Percentiles rank a stretch among this genome's conserved stretches.
Evolutionary conservation across 1,139 yeast genomes (phyloP).

Genomic region (Protomyces inundatus): DNA sequence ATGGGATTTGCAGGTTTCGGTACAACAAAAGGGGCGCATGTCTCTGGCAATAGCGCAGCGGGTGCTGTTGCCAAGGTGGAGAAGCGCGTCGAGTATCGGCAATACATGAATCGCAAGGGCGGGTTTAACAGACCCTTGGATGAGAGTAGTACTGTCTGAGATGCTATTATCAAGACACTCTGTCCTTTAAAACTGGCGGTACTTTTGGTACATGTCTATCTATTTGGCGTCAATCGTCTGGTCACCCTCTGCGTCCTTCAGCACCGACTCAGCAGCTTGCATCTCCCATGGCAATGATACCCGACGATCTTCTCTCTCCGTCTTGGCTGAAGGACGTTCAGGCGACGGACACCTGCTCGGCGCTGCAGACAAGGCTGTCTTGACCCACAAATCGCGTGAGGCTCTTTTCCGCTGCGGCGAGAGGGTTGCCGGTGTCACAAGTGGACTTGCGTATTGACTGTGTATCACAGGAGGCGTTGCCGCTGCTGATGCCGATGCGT

Average conservation of each 20-base stretch:
- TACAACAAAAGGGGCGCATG: slow-evolving; percentile 54
- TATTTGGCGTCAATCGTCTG: too few species aligned
- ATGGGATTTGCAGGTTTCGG: slow-evolving; percentile 66
- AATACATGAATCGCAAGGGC: slow-evolving; percentile 47
- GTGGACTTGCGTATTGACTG: background rate
- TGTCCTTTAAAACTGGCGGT: too few species aligned
- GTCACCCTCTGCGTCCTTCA: too few species aligned
- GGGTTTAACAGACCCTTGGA: slow-evolving; percentile 31
- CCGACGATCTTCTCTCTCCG: too few species aligned
- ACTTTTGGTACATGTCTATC: too few species aligned
- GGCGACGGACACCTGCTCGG: background rate
- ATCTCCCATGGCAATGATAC: too few species aligned
- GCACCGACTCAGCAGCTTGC: too few species aligned
- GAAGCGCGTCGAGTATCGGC: slow-evolving; percentile 49
- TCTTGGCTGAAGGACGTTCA: too few species aligned
- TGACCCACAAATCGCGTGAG: background rate
- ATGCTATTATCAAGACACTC: too few species aligned
- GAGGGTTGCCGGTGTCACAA: background rate
- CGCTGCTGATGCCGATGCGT: background rate
- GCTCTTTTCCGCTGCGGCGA: background rate
- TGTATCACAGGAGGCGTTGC: background rate
- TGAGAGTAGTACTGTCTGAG: background rate
- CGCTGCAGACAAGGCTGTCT: background rate
- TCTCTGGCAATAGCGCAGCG: slow-evolving; percentile 48
- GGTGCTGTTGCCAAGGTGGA: slow-evolving; percentile 47